phyloP scores from a whole-genome alignment of 306 rosid genomes.

The Cicer yamashitae region DNA sequence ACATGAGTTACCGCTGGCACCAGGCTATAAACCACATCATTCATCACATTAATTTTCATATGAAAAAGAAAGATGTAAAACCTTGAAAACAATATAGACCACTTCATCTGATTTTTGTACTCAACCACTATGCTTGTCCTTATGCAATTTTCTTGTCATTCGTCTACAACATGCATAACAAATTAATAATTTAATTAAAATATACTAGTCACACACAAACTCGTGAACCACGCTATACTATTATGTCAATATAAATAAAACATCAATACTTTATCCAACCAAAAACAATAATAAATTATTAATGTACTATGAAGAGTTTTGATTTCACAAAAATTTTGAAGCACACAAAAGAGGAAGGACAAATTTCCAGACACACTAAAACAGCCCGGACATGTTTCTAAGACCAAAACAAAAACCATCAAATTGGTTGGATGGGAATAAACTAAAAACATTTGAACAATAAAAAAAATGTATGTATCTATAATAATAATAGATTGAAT shows the following conservation, averaged over 20 bases:
- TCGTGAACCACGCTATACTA: not conserved
- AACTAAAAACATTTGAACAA: constrained; percentile 38
- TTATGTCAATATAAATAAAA: not conserved
- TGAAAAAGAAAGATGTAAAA: constrained; percentile 26
- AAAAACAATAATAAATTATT: not conserved
- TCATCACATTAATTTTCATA: constrained; percentile 22
- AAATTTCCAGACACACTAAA: constrained; percentile 80
- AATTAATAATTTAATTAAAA: not conserved
- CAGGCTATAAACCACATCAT: not conserved
- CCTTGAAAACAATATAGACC: not conserved
- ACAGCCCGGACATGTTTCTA: constrained; percentile 69
- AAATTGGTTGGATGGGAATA: constrained; percentile 26
- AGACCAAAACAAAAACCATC: constrained; percentile 46
- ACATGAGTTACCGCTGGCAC: constrained; percentile 34
- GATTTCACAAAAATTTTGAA: constrained; percentile 42
- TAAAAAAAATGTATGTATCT: constrained; percentile 34
- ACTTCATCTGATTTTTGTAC: constrained; percentile 36
- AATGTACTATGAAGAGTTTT: constrained; percentile 30
- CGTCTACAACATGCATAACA: not conserved
- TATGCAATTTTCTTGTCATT: constrained; percentile 31
- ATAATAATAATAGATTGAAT: constrained; percentile 23
- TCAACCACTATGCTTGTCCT: constrained; percentile 12
- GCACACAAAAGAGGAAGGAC: constrained; percentile 42
- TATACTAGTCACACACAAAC: constrained; percentile 7
- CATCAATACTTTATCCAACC: constrained; percentile 4